Conservation (phyloP, 2,329 filamentous ascomycete genomes). For the Phaeosphaeriaceae sp. region DNA sequence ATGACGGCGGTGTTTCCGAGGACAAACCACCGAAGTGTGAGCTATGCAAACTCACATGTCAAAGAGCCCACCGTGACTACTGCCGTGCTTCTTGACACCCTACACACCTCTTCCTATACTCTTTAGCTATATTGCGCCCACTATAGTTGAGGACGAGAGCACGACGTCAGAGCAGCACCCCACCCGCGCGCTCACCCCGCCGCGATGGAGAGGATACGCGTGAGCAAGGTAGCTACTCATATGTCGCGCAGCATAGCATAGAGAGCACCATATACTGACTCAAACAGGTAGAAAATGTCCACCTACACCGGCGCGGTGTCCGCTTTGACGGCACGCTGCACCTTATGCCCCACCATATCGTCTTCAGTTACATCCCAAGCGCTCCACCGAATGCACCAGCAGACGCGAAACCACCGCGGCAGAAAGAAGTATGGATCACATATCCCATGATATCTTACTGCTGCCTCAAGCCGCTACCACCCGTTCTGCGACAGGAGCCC, state of each 20-base stretch:
- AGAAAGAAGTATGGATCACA: conserved; percentile 87
- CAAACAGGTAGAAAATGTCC: conserved; percentile 68
- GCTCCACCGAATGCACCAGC: conserved; percentile 41
- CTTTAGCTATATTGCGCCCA: not conserved
- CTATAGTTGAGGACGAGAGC: not conserved
- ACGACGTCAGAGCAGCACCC: not conserved
- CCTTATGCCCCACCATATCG: conserved; percentile 69
- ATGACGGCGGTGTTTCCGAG: conserved; percentile 33
- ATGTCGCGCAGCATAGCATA: not conserved
- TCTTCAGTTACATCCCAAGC: conserved; percentile 66
- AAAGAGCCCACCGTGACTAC: conserved; percentile 8
- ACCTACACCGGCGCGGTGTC: conserved; percentile 64
- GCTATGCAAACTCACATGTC: conserved; percentile 19
- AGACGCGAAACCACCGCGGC: conserved; percentile 53
- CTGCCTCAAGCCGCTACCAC: conserved; percentile 76
- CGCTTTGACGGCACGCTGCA: conserved; percentile 68
- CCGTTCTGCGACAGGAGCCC: conserved; percentile 73
- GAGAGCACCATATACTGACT: conserved; percentile 15
- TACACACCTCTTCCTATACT: not conserved
- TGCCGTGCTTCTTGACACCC: not conserved
- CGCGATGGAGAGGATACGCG: conserved; percentile 56
- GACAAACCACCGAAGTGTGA: conserved; percentile 21
- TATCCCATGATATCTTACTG: conserved; percentile 91
- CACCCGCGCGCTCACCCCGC: conserved; percentile 9
- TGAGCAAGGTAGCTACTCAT: conserved; percentile 50